Evolutionary conservation across 768 basidiomycete species (phyloP).

Genomic region (Lactifluus pinguis): DNA sequence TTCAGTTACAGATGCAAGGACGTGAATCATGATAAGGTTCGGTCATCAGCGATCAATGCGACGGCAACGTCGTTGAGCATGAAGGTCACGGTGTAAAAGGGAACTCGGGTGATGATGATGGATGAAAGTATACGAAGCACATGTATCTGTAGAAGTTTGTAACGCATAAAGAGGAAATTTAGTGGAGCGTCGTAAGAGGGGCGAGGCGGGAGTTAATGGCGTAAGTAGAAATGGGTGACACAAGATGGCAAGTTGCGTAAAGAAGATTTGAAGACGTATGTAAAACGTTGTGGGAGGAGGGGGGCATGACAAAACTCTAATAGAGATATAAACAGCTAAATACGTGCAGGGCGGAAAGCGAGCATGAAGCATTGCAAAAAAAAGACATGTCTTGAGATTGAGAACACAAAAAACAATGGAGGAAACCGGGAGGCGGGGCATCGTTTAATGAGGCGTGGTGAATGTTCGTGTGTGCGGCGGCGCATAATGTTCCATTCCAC

Average conservation of each 20-base stretch:
- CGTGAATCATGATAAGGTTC: not conserved
- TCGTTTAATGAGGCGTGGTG: not conserved
- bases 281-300: not conserved
- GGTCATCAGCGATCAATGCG: not conserved
- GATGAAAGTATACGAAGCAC: not conserved
- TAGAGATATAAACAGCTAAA: slow-evolving; percentile 5
- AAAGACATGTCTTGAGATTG: not conserved
- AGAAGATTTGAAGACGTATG: not conserved
- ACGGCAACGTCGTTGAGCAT: not conserved
- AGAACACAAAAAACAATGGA: not conserved
- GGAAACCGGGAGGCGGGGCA: too few relatives aligned
- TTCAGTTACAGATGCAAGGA: not conserved
- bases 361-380: not conserved
- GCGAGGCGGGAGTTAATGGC: not conserved
- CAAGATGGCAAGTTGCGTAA: not conserved
- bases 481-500: slow-evolving; percentile 30
- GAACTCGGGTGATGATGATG: not conserved
- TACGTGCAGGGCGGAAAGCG: not conserved
- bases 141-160: not conserved
- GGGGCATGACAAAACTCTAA: not conserved
- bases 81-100: not conserved
- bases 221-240: not conserved
- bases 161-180: not conserved
- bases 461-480: slow-evolving; percentile 1
- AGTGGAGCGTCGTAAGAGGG: not conserved